phyloP scores from a whole-genome alignment of 2,329 filamentous ascomycete species.

The Aspergillus pseudoglaucus region DNA sequence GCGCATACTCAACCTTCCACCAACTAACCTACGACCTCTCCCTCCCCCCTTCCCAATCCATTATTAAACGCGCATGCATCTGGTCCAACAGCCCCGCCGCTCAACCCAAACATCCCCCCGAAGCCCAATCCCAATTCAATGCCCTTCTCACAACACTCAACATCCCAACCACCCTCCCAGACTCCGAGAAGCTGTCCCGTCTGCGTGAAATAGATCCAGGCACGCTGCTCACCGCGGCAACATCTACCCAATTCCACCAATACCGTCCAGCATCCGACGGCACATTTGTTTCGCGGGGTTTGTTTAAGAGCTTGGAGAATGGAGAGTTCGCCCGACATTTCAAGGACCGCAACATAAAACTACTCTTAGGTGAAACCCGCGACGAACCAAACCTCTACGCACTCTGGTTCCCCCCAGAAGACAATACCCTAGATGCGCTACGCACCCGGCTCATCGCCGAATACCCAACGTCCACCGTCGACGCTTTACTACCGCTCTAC shows the following conservation, averaged over 20 bases:
- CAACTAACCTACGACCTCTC: conserved; percentile 53
- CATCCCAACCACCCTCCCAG: conserved; percentile 36
- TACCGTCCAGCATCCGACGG: conserved; percentile 50
- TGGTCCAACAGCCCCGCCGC: conserved; percentile 49
- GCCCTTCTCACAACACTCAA: conserved; percentile 41
- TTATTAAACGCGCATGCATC: conserved; percentile 50
- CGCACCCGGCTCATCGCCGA: conserved; percentile 46
- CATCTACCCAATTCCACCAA: conserved; percentile 43
- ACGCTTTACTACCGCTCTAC: conserved; percentile 40
- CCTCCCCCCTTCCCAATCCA: conserved; percentile 38
- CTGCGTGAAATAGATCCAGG: conserved; percentile 37
- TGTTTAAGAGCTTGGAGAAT: conserved; percentile 43
- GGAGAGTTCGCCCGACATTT: conserved; percentile 44
- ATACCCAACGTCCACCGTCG: conserved; percentile 42
- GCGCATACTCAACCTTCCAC: conserved; percentile 51
- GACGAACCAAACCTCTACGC: conserved; percentile 50
- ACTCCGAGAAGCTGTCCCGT: conserved; percentile 40
- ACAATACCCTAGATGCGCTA: conserved; percentile 37
- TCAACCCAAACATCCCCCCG: conserved; percentile 44
- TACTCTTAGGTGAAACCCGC: conserved; percentile 50
- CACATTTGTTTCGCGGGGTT: conserved; percentile 38
- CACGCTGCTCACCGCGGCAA: conserved; percentile 38
- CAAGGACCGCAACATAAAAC: conserved; percentile 39
- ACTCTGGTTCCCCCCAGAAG: conserved; percentile 42
- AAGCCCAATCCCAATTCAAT: conserved; percentile 48